Base-by-base conservation (phyloP, 1,139 yeast genomes). In the Arxiozyma telluris region DNA sequence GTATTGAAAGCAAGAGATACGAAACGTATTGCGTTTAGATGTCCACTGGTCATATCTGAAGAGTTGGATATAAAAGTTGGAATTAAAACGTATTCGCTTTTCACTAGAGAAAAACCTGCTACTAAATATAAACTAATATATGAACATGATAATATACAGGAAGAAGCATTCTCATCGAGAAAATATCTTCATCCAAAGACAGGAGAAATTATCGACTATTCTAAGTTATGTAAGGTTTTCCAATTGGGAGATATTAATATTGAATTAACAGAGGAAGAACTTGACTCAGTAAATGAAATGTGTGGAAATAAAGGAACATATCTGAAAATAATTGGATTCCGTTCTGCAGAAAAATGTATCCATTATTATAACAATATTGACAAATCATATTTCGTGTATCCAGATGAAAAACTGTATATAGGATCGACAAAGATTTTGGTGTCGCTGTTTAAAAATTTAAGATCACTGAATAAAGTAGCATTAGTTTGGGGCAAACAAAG, bases 401-500 rank as follows among this genome's bases (percentile, higher is more conserved):
- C 89, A 0, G 75, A 78, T 51, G 82, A 79, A 25, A 80, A 79
- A 0, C 77, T 76, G 43, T 80, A 73, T 58, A 70, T 75, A 21
- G 87, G 91, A 20, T 87, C 96, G 0, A 73, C 76, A 23, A 71
- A 80, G 42, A 84, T 94, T 0, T 80, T 90, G 64, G 76, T 87
- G 1, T 77, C 91, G 0, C 71, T 93, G 9, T 87, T 82, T 64
- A 82, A 80, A 52, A 77, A 84, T 1, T 72, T 94, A 69, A 64
- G 73, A 3, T 74, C 74, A 51, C 73, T 78, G 51, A 63, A 74
- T 4, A 80, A 79, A 62, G 82, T 78, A 61, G 94, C 87, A 0
- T 70, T 93, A 11, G 78, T 86, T 1, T 87, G 90, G 82, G 91
- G 96, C 1, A 79, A 83, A 61, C 63, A 76, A 7, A 77, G 84